Base-by-base conservation (phyloP, 208 protist species). In the Acanthamoeba polyphaga region DNA sequence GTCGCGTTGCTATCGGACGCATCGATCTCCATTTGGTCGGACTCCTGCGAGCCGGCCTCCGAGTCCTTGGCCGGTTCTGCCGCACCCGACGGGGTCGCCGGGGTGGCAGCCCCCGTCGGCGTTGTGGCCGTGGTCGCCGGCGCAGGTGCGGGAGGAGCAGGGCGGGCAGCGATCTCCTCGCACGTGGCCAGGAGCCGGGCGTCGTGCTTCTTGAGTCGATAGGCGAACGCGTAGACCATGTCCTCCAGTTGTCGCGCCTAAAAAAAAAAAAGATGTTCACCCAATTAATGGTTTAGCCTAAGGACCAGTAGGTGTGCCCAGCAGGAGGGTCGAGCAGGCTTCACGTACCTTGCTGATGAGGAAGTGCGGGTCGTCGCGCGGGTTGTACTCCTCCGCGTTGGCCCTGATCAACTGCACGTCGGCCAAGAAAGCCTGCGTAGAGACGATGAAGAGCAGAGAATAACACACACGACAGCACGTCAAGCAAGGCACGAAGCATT, bases 321-420 rank as follows among this genome's bases (percentile, higher is more conserved):
- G 27, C 62, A 68, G 7, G 24, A 68, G 24, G 34, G 55, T 60
- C 70, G 38, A 74, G n/a, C 32, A 87, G 38, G 32, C 29, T 85
- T 19, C 13, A 87, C 15, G 27, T 84, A 68, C 84, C 84, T 93
- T 93, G 88, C 88, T 93, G 88, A 93, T 55, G 32, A 93, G 58
- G 49, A 38, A 78, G 43, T 93, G 88, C 9, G 88, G 88, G 64
- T 93, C 88, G 62, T 93, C 64, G 8, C 68, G 64, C 72, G 85
- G 87, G 43, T 96, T 96, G 80, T 96, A 96, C 64, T 80, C 60
- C 29, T 87, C 34, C 13, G 89, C 70, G 58, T 96, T 96, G 51
- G 53, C 55, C 17, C 64, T 32, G 46, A 96, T 89, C 43, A 90
- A 64, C 24, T 92, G 55, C 24, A 96, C 34, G 58, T 96, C 95